Percentiles rank a stretch among this genome's conserved stretches.
These are phyloP conservation scores for Alternaria conjuncta DNA, from an alignment of 2,329 filamentous ascomycete genomes.

Conservation along the genomic window DNA sequence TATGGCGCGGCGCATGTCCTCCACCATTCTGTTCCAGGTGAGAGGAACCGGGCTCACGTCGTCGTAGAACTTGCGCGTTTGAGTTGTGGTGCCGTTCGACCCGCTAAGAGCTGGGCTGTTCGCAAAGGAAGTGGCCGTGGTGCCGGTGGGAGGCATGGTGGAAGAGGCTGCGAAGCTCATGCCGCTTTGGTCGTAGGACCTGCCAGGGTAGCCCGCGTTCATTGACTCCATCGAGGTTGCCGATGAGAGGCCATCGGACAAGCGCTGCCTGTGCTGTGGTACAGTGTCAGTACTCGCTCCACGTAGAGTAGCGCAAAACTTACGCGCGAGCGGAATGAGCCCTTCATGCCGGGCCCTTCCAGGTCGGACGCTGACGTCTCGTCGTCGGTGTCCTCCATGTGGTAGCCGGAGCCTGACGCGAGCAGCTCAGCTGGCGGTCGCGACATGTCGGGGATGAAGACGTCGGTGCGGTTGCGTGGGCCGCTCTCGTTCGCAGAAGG, in stretches of 20 bases:
- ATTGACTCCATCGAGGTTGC: conserved; percentile 92
- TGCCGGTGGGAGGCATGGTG: conserved; percentile 57
- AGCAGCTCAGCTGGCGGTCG: conserved; percentile 90
- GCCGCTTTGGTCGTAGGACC: conserved; percentile 53
- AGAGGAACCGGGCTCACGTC: conserved; percentile 80
- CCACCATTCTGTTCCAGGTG: conserved; percentile 87
- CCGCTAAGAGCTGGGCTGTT: conserved; percentile 54
- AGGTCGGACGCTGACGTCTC: conserved; percentile 82
- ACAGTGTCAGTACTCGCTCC: conserved; percentile 22
- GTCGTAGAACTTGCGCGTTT: conserved; percentile 88
- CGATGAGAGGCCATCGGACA: conserved; percentile 76
- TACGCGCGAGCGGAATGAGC: conserved; percentile 73
- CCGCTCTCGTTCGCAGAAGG: conserved; percentile 83
- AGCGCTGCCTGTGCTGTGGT: conserved; percentile 57
- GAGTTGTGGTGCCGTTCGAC: conserved; percentile 55
- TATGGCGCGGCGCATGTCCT: conserved; percentile 91
- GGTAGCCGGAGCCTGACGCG: conserved; percentile 79
- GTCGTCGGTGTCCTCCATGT: conserved; percentile 88
- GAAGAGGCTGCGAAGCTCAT: conserved; percentile 55
- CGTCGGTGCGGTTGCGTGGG: conserved; percentile 86
- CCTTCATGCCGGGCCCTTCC: conserved; percentile 77
- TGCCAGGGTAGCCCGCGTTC: conserved; percentile 69
- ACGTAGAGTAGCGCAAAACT: conserved; percentile 40
- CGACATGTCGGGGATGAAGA: conserved; percentile 86
- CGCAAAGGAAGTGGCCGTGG: conserved; percentile 62